Percentiles rank a stretch among this genome's conserved stretches.
Evolutionary conservation across 2,329 filamentous ascomycete species (phyloP).

Genomic region (Pyrenophora graminea): DNA sequence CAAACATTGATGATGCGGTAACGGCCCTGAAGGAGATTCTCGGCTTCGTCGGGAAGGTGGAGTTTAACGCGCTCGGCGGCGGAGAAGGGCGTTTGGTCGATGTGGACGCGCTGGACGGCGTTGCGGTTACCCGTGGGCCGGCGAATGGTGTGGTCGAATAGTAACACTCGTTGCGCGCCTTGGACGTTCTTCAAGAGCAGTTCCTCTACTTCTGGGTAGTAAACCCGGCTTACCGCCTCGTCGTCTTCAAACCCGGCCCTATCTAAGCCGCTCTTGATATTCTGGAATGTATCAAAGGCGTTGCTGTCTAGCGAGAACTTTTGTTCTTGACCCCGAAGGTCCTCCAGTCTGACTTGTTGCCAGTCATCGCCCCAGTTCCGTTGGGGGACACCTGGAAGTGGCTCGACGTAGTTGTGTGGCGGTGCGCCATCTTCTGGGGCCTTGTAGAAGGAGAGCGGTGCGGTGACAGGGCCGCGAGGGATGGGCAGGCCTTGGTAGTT

Average conservation of each 20-base stretch:
- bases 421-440: conserved; percentile 34
- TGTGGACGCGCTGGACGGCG: conserved; percentile 75
- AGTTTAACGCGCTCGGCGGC: conserved; percentile 68
- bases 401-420: conserved; percentile 61
- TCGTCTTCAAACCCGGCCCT: conserved; percentile 68
- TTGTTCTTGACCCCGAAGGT: conserved; percentile 73
- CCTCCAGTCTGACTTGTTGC: conserved; percentile 64
- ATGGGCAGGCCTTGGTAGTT: conserved; percentile 40
- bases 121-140: conserved; percentile 65
- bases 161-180: conserved; percentile 66
- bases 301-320: conserved; percentile 71
- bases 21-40: conserved; percentile 65
- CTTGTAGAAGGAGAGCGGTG: conserved; percentile 37
- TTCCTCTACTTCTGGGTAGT: conserved; percentile 83
- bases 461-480: conserved; percentile 33
- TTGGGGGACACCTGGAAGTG: conserved; percentile 64
- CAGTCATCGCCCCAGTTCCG: conserved; percentile 63
- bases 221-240: conserved; percentile 68
- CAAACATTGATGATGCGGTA: conserved; percentile 90
- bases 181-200: conserved; percentile 70
- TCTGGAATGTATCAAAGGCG: conserved; percentile 70
- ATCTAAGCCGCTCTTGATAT: conserved; percentile 60
- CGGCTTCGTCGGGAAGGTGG: conserved; percentile 71
- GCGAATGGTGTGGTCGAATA: conserved; percentile 92
- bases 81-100: conserved; percentile 76